Evolutionary conservation across 1,284 basidiomycete genomes (phyloP).

Genomic region (Dichomitus squalens): DNA sequence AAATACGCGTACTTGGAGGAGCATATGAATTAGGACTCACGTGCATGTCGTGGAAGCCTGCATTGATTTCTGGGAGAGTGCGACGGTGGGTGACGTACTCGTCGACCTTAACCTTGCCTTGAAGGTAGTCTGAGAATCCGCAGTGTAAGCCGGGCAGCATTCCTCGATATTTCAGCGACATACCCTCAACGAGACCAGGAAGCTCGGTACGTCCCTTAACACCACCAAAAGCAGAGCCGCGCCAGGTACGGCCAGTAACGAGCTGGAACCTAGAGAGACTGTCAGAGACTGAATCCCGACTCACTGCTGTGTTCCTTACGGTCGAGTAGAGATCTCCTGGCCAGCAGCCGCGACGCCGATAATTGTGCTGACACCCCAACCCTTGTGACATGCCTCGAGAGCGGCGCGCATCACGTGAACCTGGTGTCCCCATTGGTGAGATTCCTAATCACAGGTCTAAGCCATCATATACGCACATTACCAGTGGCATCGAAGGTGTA

Average conservation of each 20-base stretch:
- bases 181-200: slow-evolving; percentile 85
- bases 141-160: not conserved
- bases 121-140: slow-evolving; percentile 61
- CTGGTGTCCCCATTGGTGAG: slow-evolving; percentile 34
- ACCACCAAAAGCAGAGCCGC: slow-evolving; percentile 95
- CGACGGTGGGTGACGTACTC: slow-evolving; percentile 88
- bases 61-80: slow-evolving; percentile 79
- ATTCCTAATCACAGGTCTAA: too few species aligned
- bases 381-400: slow-evolving; percentile 97
- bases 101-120: slow-evolving; percentile 80
- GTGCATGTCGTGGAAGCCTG: slow-evolving; percentile 95
- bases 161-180: not conserved
- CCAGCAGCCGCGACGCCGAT: slow-evolving; percentile 97
- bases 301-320: slow-evolving; percentile 53
- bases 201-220: slow-evolving; percentile 97
- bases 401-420: slow-evolving; percentile 95
- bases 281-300: not conserved
- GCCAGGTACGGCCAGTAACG: slow-evolving; percentile 92
- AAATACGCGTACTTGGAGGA: not conserved
- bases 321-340: slow-evolving; percentile 95
- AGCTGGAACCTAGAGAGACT: slow-evolving; percentile 67
- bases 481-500: slow-evolving; percentile 98
- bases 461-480: slow-evolving; percentile 59
- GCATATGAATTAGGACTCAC: slow-evolving; percentile 49
- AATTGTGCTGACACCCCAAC: slow-evolving; percentile 96